phyloP scores from a whole-genome alignment of 192 early-diverging fungal genomes.

The Lobulomyces angularis region DNA sequence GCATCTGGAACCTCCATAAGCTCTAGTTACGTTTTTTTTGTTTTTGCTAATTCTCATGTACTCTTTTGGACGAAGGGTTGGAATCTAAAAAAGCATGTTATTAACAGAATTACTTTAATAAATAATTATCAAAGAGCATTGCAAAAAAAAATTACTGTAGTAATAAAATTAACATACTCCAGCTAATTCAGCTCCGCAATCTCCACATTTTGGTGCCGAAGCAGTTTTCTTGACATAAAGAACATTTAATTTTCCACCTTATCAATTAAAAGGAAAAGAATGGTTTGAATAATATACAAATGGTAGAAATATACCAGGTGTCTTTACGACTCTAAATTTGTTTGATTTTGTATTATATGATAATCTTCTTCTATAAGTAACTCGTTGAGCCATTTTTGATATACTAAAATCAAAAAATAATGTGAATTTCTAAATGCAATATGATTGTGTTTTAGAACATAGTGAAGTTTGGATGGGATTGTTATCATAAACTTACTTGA shows the following conservation, averaged over 20 bases:
- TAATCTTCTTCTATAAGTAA: conserved; percentile 72
- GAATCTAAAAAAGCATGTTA: conserved; percentile 52
- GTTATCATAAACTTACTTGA: too few relatives aligned
- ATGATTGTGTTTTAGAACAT: too few relatives aligned
- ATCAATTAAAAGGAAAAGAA: neutral
- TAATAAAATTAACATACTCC: conserved; percentile 50
- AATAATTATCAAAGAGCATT: conserved; percentile 1
- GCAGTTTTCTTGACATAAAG: conserved; percentile 89
- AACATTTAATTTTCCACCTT: conserved; percentile 77
- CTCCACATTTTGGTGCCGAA: conserved; percentile 88
- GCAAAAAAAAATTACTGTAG: neutral
- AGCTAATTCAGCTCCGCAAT: conserved; percentile 80
- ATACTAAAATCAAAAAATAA: neutral
- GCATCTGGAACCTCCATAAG: conserved; percentile 96
- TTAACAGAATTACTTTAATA: too few relatives aligned
- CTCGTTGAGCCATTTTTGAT: conserved; percentile 68
- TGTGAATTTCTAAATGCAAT: too few relatives aligned
- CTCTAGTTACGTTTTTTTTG: conserved; percentile 85
- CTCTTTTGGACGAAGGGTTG: conserved; percentile 82
- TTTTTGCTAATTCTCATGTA: conserved; percentile 83
- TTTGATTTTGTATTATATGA: conserved; percentile 87
- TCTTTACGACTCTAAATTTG: conserved; percentile 74
- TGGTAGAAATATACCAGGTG: conserved; percentile 42
- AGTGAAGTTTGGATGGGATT: too few relatives aligned
- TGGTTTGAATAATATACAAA: conserved; percentile 6